Base-by-base conservation (phyloP, 2,329 filamentous ascomycete genomes). In the Phoma sp. region DNA sequence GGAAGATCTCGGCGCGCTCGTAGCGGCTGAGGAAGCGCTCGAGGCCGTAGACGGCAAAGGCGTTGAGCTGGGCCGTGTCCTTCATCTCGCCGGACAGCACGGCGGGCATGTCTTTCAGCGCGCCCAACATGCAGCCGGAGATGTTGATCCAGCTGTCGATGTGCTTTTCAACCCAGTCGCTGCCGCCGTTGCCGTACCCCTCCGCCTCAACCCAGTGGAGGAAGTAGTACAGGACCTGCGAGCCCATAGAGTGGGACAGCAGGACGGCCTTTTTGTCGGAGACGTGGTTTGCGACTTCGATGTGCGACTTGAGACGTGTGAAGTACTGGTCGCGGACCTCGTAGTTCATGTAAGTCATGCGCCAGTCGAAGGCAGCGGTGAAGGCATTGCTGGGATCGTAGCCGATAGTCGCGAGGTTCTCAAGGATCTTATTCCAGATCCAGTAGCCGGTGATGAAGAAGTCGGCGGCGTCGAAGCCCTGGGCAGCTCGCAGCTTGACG, bases 391-490 rank as follows among this genome's bases (percentile, higher is more conserved):
- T 86, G 84, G 95, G 94, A 71, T 99, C 95, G 74, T 99, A 99
- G 13, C 95, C 95, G 55, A 99, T 90, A 0, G 92, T 95, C 0
- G 95, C 95, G 46, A 99, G 81, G 70, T 99, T 99, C 77, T 99
- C 95, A 44, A 99, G 82, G 57, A 99, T 97, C 78, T 98, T 98
- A 78, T 91, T 97, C 93, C 93, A 97, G 57, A 99, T 98, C 95
- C 95, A 99, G 77, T 99, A 99, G 4, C 87, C 86, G 2, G 85
- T 87, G 62, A 88, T 87, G 76, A 96, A 95, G 79, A 99, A 99
- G 77, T 99, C 95, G 10, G 95, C 93, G 2, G 95, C 95, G 76
- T 99, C 95, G 67, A 99, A 99, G 2, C 95, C 95, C 74, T 98
- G 95, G 0, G 95, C 93, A 8, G 95, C 92, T 33, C 95, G 87